Conservation (phyloP, 192 early-diverging fungal genomes). For the Backusella liffmaniae region DNA sequence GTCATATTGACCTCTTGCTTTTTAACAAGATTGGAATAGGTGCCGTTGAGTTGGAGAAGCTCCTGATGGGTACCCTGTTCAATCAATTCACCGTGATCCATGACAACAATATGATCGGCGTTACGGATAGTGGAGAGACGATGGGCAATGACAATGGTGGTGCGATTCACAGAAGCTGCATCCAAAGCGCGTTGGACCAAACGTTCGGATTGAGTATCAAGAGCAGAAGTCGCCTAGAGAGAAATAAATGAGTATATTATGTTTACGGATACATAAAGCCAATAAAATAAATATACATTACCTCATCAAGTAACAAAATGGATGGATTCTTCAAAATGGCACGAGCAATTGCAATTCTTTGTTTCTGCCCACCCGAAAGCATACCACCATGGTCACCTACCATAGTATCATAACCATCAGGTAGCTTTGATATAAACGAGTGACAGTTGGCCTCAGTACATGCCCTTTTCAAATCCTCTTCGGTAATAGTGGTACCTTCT, state of each 20-base stretch:
- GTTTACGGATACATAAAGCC: slow-evolving; percentile 24
- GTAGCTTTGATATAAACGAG: slow-evolving; percentile 83
- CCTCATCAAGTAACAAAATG: slow-evolving; percentile 81
- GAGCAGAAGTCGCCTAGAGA: slow-evolving; percentile 66
- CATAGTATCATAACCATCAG: slow-evolving; percentile 75
- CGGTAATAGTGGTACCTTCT: slow-evolving; percentile 50
- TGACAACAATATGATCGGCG: slow-evolving; percentile 84
- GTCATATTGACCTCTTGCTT: slow-evolving; percentile 56
- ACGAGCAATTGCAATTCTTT: slow-evolving; percentile 93
- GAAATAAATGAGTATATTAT: neutral
- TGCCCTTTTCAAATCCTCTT: slow-evolving; percentile 68
- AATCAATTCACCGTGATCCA: slow-evolving; percentile 63
- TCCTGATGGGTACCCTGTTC: slow-evolving; percentile 80
- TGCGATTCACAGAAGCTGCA: slow-evolving; percentile 65
- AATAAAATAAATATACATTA: neutral
- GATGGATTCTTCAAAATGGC: slow-evolving; percentile 83
- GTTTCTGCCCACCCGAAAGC: slow-evolving; percentile 89
- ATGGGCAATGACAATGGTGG: slow-evolving; percentile 89
- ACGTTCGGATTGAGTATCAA: slow-evolving; percentile 77
- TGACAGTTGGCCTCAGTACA: slow-evolving; percentile 70
- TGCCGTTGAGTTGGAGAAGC: slow-evolving; percentile 57
- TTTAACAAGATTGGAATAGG: slow-evolving; percentile 62
- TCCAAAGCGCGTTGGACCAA: slow-evolving; percentile 83
- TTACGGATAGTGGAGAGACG: slow-evolving; percentile 87
- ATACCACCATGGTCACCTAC: slow-evolving; percentile 79